Percentiles rank a stretch among this genome's conserved stretches.
phyloP scores from a whole-genome alignment of 139 green algal genomes.

The Edaphochlamys debaryana region DNA sequence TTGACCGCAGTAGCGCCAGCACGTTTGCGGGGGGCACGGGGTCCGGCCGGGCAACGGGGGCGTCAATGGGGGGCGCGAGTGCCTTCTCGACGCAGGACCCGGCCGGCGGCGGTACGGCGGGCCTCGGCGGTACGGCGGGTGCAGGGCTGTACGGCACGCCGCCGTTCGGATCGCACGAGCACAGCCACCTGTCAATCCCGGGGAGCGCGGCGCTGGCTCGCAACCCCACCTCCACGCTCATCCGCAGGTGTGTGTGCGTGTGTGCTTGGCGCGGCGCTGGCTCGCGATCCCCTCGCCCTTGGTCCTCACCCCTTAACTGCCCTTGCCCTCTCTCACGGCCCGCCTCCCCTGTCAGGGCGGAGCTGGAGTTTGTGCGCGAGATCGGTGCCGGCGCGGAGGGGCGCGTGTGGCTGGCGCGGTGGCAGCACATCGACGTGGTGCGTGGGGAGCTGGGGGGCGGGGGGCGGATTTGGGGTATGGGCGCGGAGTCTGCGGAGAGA shows the following conservation, averaged over 20 bases:
- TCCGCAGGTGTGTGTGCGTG: neutral
- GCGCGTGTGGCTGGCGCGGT: neutral
- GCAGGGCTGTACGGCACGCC: neutral
- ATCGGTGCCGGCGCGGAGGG: constrained; percentile 9
- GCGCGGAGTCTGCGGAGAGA: too few species aligned
- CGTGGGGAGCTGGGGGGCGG: too few species aligned
- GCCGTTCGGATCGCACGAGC: neutral
- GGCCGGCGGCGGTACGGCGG: too few species aligned
- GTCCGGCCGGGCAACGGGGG: too few species aligned
- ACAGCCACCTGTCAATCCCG: neutral
- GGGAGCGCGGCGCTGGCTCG: neutral
- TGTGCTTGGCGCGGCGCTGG: too few species aligned
- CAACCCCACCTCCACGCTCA: neutral
- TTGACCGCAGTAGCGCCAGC: too few species aligned
- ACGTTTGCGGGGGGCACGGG: too few species aligned
- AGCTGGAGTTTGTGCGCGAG: neutral
- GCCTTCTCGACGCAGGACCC: too few species aligned
- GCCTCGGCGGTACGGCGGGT: too few species aligned
- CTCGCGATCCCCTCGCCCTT: too few species aligned
- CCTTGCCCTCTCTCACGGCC: neutral
- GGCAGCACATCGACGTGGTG: constrained; percentile 18
- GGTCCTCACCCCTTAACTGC: neutral
- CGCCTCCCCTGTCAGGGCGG: neutral
- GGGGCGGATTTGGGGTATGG: too few species aligned
- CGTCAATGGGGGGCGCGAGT: too few species aligned